Percentiles rank a stretch among this genome's conserved stretches.
These are phyloP conservation scores for Trichoderma asperelloides DNA, from an alignment of 495 filamentous ascomycete genomes.

Conservation along the genomic window DNA sequence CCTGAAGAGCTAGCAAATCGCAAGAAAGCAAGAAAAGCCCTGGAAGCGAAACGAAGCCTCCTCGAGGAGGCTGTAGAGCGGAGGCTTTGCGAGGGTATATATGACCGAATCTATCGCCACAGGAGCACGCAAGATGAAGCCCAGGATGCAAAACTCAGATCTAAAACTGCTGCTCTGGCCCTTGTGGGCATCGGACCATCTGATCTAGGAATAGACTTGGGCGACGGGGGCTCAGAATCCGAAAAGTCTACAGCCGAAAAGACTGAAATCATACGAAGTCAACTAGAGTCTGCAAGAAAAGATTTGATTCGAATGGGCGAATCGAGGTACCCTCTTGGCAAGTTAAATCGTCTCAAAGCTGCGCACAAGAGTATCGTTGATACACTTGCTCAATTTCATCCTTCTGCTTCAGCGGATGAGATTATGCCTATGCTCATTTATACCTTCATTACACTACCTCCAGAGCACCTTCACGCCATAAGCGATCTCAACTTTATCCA, in stretches of 20 bases:
- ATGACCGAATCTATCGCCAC: conserved; percentile 83
- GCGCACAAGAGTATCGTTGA: conserved; percentile 94
- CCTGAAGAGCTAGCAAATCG: conserved; percentile 71
- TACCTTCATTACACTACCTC: conserved; percentile 80
- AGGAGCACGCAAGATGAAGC: conserved; percentile 89
- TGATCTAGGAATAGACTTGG: conserved; percentile 76
- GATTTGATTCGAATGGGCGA: conserved; percentile 77
- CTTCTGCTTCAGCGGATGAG: conserved; percentile 92
- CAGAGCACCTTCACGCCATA: conserved; percentile 78
- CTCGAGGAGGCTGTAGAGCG: conserved; percentile 91
- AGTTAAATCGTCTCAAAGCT: conserved; percentile 78
- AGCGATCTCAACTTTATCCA: conserved; percentile 93
- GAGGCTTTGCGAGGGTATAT: conserved; percentile 77
- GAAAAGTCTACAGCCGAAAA: conserved; percentile 47
- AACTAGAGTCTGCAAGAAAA: conserved; percentile 64
- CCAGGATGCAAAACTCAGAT: conserved; percentile 87
- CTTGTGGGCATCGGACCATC: conserved; percentile 82
- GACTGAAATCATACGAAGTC: conserved; percentile 61
- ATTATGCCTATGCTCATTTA: conserved; percentile 96
- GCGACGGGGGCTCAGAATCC: conserved; percentile 33
- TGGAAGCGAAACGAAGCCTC: conserved; percentile 65
- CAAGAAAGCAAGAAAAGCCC: conserved; percentile 62
- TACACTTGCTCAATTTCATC: conserved; percentile 63
- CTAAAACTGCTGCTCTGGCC: conserved; percentile 83
- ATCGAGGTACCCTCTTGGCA: conserved; percentile 78